Evolutionary conservation across 1,139 yeast genomes (phyloP).

Genomic region (Yamadazyma conglobata): DNA sequence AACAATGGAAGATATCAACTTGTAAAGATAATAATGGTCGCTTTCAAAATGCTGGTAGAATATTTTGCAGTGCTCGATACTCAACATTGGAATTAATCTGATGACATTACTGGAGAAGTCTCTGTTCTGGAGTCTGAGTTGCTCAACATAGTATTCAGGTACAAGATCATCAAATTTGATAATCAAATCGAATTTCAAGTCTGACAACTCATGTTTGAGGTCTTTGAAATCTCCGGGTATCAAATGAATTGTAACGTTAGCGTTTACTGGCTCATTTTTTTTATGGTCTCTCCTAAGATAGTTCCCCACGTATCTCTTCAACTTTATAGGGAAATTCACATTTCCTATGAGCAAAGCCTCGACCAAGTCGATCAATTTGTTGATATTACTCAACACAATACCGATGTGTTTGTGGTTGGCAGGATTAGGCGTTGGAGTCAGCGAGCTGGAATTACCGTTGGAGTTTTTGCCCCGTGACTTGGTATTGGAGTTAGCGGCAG

Average conservation of each 20-base stretch:
- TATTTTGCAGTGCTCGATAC: conserved; percentile 71
- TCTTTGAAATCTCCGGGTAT: conserved; percentile 41
- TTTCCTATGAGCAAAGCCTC: conserved; percentile 76
- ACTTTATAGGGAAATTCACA: conserved; percentile 45
- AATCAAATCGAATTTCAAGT: conserved; percentile 53
- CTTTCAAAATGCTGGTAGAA: conserved; percentile 24
- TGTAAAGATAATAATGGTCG: conserved; percentile 50
- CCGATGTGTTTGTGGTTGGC: conserved; percentile 21
- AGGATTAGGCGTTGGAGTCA: too few species aligned
- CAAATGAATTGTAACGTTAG: conserved; percentile 32
- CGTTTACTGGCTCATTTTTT: conserved; percentile 19
- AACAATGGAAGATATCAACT: conserved; percentile 77
- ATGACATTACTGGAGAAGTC: conserved; percentile 51
- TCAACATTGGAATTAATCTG: conserved; percentile 69
- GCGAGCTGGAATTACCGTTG: too few species aligned
- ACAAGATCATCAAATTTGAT: conserved; percentile 73
- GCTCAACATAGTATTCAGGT: conserved; percentile 27
- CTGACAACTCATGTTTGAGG: conserved; percentile 22
- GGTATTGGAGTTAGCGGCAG: background rate
- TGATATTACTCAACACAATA: conserved; percentile 31
- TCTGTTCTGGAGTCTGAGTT: conserved; percentile 32
- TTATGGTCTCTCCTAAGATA: conserved; percentile 33
- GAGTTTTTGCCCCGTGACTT: too few species aligned
- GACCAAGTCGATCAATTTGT: conserved; percentile 62
- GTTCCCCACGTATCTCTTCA: conserved; percentile 67